Percentiles rank a stretch among this genome's conserved stretches.
Evolutionary conservation across 2,329 filamentous ascomycete genomes (phyloP).

Genomic region (Fusarium austroafricanum): DNA sequence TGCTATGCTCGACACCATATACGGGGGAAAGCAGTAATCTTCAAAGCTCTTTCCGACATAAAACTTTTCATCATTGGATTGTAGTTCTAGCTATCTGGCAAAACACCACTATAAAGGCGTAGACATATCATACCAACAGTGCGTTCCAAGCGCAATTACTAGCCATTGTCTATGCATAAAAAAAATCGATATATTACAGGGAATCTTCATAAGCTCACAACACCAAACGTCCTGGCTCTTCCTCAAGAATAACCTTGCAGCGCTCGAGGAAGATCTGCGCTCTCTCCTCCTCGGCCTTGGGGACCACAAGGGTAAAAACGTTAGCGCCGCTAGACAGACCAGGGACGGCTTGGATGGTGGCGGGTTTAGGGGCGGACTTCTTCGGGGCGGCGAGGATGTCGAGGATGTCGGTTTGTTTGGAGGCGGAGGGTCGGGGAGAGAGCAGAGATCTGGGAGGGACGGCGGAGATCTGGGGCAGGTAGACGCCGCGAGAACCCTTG

Average conservation of each 20-base stretch:
- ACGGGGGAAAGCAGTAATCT: neutral
- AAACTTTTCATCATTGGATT: constrained; percentile 28
- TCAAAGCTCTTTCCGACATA: constrained; percentile 1
- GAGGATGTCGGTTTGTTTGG: constrained; percentile 74
- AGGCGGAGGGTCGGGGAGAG: constrained; percentile 47
- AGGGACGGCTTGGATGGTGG: constrained; percentile 52
- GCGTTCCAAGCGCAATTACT: constrained; percentile 37
- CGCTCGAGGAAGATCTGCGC: constrained; percentile 86
- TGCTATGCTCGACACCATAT: neutral
- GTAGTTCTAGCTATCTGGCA: constrained; percentile 22
- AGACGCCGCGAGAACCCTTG: constrained; percentile 68
- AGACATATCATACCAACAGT: constrained; percentile 32
- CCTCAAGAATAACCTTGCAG: constrained; percentile 85
- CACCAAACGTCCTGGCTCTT: constrained; percentile 81
- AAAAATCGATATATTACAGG: constrained; percentile 49
- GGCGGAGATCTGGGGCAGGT: constrained; percentile 77
- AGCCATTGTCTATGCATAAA: constrained; percentile 44
- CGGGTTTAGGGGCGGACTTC: constrained; percentile 44
- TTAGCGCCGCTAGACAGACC: constrained; percentile 71
- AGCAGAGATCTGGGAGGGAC: constrained; percentile 60
- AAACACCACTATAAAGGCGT: constrained; percentile 14
- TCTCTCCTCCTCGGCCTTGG: constrained; percentile 82
- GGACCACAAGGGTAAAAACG: constrained; percentile 84
- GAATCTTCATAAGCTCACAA: constrained; percentile 56
- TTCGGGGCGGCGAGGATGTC: constrained; percentile 74